These are phyloP conservation scores for Cordyceps javanica DNA, from an alignment of 2,329 filamentous ascomycete species.

Conservation along the genomic window DNA sequence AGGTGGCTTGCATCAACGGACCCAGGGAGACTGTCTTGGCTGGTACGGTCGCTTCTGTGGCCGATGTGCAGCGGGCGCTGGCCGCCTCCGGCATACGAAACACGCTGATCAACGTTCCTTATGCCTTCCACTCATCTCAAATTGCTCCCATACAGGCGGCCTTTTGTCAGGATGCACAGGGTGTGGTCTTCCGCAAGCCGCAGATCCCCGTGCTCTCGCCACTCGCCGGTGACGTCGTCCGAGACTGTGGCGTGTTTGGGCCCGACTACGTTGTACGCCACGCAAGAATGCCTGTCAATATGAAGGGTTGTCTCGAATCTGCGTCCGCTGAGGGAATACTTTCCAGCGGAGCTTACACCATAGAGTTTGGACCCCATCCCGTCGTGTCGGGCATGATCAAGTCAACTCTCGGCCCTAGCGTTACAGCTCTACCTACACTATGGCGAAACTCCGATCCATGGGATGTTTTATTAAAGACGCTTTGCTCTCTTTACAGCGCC, in stretches of 20 bases:
- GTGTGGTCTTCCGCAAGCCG: not conserved
- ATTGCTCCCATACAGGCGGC: not conserved
- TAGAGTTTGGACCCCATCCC: not conserved
- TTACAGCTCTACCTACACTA: not conserved
- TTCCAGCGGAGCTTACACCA: not conserved
- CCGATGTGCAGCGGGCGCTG: not conserved
- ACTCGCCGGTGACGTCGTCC: not conserved
- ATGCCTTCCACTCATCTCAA: constrained; percentile 2
- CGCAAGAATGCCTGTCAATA: not conserved
- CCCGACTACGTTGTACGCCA: not conserved
- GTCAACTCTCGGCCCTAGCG: not conserved
- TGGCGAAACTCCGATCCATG: not conserved
- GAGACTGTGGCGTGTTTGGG: not conserved
- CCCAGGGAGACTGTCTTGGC: constrained; percentile 1
- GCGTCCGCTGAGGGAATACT: not conserved
- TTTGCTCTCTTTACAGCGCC: not conserved
- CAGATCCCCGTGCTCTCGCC: constrained; percentile 1
- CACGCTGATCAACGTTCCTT: not conserved
- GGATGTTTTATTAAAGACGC: not conserved
- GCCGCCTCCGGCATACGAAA: not conserved
- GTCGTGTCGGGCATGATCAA: not conserved
- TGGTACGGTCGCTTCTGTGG: not conserved
- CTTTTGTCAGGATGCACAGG: not conserved
- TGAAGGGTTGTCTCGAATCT: too few species aligned
- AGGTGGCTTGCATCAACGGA: constrained; percentile 1